These are phyloP conservation scores for Serendipita sp. DNA, from an alignment of 768 basidiomycete genomes.

Conservation along the genomic window DNA sequence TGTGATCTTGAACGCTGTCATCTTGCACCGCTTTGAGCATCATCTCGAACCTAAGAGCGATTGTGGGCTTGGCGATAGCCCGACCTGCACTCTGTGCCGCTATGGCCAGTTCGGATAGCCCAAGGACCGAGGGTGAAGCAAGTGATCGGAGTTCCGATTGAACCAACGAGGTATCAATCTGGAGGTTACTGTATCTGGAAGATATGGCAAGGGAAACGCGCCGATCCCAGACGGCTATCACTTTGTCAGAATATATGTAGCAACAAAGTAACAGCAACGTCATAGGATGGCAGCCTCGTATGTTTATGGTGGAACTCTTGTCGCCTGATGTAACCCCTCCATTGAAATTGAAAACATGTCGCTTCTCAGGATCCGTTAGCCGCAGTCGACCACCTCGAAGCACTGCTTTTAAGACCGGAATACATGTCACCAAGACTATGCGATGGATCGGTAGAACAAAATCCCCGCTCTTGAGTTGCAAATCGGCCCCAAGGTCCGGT, in stretches of 20 bases:
- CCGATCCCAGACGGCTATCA: constrained; percentile 73
- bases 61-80: background rate
- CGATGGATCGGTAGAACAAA: constrained; percentile 13
- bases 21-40: background rate
- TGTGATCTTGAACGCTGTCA: constrained; percentile 17
- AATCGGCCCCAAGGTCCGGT: constrained; percentile 14
- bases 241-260: constrained; percentile 79
- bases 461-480: constrained; percentile 11
- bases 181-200: constrained; percentile 24
- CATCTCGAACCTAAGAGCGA: background rate
- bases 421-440: constrained; percentile 12
- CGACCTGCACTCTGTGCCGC: constrained; percentile 30
- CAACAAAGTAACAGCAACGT: constrained; percentile 59
- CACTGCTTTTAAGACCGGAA: constrained; percentile 4
- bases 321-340: background rate
- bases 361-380: background rate
- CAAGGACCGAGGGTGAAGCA: constrained; percentile 39
- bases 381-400: constrained; percentile 1
- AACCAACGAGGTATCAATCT: constrained; percentile 31
- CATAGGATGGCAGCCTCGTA: constrained; percentile 47
- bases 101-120: constrained; percentile 36
- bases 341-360: background rate
- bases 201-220: constrained; percentile 37
- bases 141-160: constrained; percentile 48
- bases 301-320: constrained; percentile 18